Conservation (phyloP, 2,329 filamentous ascomycete species). For the Arthrobotrys musiformis region DNA sequence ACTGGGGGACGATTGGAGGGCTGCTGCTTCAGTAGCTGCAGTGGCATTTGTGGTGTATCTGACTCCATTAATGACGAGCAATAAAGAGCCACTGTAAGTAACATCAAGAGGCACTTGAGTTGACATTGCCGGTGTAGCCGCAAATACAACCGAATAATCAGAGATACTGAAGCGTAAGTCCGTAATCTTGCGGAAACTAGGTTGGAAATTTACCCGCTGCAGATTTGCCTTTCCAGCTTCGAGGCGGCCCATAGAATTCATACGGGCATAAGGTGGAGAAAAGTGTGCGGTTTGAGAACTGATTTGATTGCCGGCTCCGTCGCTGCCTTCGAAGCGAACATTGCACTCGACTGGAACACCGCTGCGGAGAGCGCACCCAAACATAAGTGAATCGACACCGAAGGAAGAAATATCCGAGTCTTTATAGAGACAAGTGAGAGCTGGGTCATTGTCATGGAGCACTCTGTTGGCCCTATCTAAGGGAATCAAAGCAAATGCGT, state of each 20-base stretch:
- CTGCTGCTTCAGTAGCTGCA: background rate
- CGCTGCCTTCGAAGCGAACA: constrained; percentile 14
- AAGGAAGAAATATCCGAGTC: constrained; percentile 21
- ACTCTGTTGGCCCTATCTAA: constrained; percentile 13
- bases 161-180: constrained; percentile 13
- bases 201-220: constrained; percentile 2
- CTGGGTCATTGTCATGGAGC: constrained; percentile 21
- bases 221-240: constrained; percentile 39
- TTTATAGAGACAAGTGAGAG: background rate
- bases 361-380: constrained; percentile 41
- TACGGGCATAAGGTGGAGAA: constrained; percentile 28
- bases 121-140: background rate
- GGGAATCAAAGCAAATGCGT: constrained; percentile 35
- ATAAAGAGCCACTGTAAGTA: constrained; percentile 7
- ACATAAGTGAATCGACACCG: constrained; percentile 17
- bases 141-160: constrained; percentile 30
- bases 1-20: background rate
- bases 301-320: background rate
- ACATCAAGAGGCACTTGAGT: constrained; percentile 23
- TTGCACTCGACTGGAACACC: constrained; percentile 45
- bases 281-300: constrained; percentile 5
- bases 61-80: constrained; percentile 30
- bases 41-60: constrained; percentile 16
- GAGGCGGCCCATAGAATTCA: constrained; percentile 33
- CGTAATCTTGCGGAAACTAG: background rate